Evolutionary conservation across 2,329 filamentous ascomycete genomes (phyloP).

Genomic region (Albifimbria verrucaria): DNA sequence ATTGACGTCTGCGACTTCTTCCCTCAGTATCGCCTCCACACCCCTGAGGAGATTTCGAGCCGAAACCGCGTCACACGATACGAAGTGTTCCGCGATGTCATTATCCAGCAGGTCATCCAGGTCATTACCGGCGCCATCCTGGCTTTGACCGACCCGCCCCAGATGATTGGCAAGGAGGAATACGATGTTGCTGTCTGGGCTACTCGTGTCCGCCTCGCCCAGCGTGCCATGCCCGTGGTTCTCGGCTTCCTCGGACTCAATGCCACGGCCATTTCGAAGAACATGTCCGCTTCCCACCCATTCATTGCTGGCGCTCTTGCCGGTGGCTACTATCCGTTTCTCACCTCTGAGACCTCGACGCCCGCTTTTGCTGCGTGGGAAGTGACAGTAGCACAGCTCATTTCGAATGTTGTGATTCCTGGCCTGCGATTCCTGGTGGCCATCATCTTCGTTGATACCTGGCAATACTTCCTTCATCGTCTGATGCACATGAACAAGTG

Average conservation of each 20-base stretch:
- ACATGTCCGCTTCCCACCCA: constrained; percentile 67
- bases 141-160: constrained; percentile 67
- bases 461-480: constrained; percentile 97
- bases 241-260: constrained; percentile 74
- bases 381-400: constrained; percentile 64
- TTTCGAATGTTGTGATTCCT: constrained; percentile 80
- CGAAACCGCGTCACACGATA: constrained; percentile 82
- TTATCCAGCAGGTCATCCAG: constrained; percentile 90
- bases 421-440: constrained; percentile 72
- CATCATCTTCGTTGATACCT: constrained; percentile 80
- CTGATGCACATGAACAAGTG: constrained; percentile 97
- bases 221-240: constrained; percentile 71
- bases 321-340: constrained; percentile 76
- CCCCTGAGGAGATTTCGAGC: constrained; percentile 83
- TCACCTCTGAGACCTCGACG: constrained; percentile 59
- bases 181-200: constrained; percentile 92
- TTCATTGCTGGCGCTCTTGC: constrained; percentile 71
- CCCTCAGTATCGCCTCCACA: constrained; percentile 89
- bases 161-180: constrained; percentile 72
- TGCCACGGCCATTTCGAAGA: constrained; percentile 70
- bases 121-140: constrained; percentile 67
- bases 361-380: constrained; percentile 86
- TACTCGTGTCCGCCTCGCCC: constrained; percentile 72
- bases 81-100: constrained; percentile 85
- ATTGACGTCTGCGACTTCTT: constrained; percentile 85